Evolutionary conservation across 441 rosid species (phyloP).

Genomic region (Pelargonium fulgidum): DNA sequence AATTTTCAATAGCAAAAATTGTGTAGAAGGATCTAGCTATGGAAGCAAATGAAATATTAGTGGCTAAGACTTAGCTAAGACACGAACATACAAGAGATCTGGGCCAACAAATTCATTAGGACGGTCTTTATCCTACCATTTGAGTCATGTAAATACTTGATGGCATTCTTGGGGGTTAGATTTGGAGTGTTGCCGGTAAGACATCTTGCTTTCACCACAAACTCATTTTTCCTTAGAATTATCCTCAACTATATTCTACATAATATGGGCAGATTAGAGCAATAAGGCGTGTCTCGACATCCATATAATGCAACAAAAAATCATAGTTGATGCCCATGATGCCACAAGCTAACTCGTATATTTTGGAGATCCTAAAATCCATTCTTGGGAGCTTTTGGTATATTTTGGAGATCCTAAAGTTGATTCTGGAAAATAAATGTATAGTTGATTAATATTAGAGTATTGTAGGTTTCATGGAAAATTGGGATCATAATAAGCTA

Average conservation of each 20-base stretch:
- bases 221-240: conserved; percentile 65
- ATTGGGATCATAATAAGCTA: too few relatives aligned
- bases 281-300: conserved; percentile 79
- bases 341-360: conserved; percentile 78
- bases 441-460: too few relatives aligned
- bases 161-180: conserved; percentile 67
- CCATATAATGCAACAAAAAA: conserved; percentile 63
- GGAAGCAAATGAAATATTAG: too few relatives aligned
- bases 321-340: conserved; percentile 61
- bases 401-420: too few relatives aligned
- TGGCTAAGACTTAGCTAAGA: background rate
- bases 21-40: too few relatives aligned
- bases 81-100: too few relatives aligned
- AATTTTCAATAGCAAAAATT: too few relatives aligned
- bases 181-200: conserved; percentile 60
- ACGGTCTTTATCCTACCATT: conserved; percentile 57
- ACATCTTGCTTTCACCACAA: conserved; percentile 81
- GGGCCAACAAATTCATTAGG: conserved; percentile 27
- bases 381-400: too few relatives aligned
- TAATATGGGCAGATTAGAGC: conserved; percentile 88
- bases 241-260: conserved; percentile 80
- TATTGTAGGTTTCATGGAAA: too few relatives aligned
- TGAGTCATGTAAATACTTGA: conserved; percentile 83
- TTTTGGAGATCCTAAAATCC: conserved; percentile 67
- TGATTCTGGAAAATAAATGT: too few relatives aligned